Base-by-base conservation (phyloP, 768 basidiomycete species). In the Mycena filopes region DNA sequence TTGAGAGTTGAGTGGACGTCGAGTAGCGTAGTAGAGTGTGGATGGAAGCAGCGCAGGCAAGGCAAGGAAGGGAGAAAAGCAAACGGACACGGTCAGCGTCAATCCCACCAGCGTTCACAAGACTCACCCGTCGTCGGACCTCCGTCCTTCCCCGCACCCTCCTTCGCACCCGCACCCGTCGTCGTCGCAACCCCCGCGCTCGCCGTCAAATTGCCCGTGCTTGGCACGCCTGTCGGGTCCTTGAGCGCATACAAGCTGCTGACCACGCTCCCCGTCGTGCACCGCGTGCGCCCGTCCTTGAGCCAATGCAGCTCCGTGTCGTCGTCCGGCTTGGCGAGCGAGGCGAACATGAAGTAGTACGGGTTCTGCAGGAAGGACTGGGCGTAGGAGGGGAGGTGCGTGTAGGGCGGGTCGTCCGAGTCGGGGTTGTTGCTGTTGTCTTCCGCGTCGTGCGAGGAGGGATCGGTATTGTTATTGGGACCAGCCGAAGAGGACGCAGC, bases 271-370 rank as follows among this genome's bases (percentile, higher is more conserved):
- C 96, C 96, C 0, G 94, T 96, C 5, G 95, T 95, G 76, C 93
- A 95, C 40, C 94, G 86, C 53, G 93, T 97, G 71, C 95, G 90
- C 20, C 95, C 95, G 71, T 96, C 96, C 87, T 92, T 85, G 16
- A 85, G 73, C 87, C 94, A 92, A 72, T 98, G 96, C 46, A 97
- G 76, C 76, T 97, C 95, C 15, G 90, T 85, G 70, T 96, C 94
- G 66, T 93, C 91, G 71, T 96, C 94, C 0, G 93, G 93, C 70
- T 95, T 90, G 1, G 95, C 94, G 42, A 96, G 85, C 72, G 89
- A 90, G 26, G 95, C 95, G 71, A 95, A 96, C 93, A 96, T 96
- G 77, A 97, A 96, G 75, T 95, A 97, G 75, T 96, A 96, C 0
- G 95, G 95, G 70, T 96, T 94, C 74, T 95, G 94, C 20, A 95